Conservation (phyloP, 2,329 filamentous ascomycete genomes). For the Ophiosphaerella korrae region DNA sequence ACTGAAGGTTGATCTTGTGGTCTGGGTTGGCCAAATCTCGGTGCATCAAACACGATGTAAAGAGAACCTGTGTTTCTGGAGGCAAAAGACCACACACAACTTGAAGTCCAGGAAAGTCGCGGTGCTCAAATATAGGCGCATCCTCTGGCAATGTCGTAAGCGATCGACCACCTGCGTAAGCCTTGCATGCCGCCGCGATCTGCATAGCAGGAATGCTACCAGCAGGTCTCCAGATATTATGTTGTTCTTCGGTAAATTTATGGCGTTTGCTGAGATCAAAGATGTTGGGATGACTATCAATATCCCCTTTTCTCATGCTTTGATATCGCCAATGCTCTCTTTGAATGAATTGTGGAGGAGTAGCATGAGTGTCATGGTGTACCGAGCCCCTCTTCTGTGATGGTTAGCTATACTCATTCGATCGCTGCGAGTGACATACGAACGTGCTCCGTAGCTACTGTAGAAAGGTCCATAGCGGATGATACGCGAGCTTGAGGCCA, state of each 20-base stretch:
- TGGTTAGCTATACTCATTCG: conserved; percentile 30
- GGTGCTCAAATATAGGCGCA: conserved; percentile 42
- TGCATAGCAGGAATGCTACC: conserved; percentile 34
- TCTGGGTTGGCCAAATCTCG: conserved; percentile 72
- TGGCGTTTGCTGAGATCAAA: conserved; percentile 44
- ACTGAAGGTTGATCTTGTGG: conserved; percentile 86
- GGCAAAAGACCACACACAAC: conserved; percentile 78
- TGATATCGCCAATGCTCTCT: conserved; percentile 58
- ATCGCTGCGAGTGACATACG: conserved; percentile 33
- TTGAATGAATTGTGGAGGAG: conserved; percentile 42
- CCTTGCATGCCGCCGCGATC: conserved; percentile 37
- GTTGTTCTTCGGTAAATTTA: conserved; percentile 41
- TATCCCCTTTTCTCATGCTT: conserved; percentile 60
- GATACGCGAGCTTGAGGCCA: neutral
- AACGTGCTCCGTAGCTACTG: conserved; percentile 32
- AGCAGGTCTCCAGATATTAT: conserved; percentile 32
- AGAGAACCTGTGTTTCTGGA: conserved; percentile 68
- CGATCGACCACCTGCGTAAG: conserved; percentile 36
- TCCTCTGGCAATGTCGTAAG: conserved; percentile 27
- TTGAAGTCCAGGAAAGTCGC: conserved; percentile 63
- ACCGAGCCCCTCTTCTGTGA: conserved; percentile 27
- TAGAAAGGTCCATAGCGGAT: conserved; percentile 32
- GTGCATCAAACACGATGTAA: conserved; percentile 78
- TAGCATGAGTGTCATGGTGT: conserved; percentile 46
- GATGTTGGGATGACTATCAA: conserved; percentile 55